phyloP scores from a whole-genome alignment of 2,329 filamentous ascomycete species.

The Blastomyces silverae region DNA sequence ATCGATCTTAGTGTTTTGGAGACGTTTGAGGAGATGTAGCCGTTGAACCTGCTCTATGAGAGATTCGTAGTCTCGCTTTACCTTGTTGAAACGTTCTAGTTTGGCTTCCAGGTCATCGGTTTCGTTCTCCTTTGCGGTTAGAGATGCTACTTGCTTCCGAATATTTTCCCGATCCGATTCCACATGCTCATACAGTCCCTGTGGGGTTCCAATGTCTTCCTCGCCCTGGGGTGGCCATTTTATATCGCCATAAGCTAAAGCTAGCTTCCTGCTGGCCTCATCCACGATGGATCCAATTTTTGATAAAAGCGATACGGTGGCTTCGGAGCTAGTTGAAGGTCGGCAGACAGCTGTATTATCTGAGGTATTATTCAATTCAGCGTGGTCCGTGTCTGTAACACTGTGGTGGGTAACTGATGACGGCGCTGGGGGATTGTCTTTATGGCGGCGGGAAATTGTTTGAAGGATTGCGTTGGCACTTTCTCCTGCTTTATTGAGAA shows the following conservation, averaged over 20 bases:
- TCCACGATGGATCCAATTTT: constrained; percentile 63
- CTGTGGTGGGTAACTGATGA: constrained; percentile 55
- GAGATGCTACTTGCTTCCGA: constrained; percentile 34
- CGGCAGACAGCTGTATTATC: background rate
- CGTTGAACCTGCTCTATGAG: constrained; percentile 42
- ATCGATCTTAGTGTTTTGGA: constrained; percentile 21
- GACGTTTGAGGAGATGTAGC: constrained; percentile 30
- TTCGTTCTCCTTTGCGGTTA: constrained; percentile 35
- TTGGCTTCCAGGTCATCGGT: constrained; percentile 34
- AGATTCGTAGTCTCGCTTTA: constrained; percentile 36
- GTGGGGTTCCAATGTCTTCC: constrained; percentile 39
- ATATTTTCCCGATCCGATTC: constrained; percentile 42
- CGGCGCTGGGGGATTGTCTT: constrained; percentile 59
- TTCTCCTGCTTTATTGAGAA: constrained; percentile 73
- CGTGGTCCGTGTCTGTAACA: constrained; percentile 30
- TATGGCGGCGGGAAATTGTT: constrained; percentile 59
- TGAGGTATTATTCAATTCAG: background rate
- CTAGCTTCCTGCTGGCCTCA: constrained; percentile 65
- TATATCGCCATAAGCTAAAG: constrained; percentile 54
- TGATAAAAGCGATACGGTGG: constrained; percentile 61
- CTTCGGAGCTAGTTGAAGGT: constrained; percentile 37
- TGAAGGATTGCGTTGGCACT: constrained; percentile 80
- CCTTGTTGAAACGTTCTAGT: constrained; percentile 35
- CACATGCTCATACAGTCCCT: constrained; percentile 38
- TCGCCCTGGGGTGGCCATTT: constrained; percentile 50